Evolutionary conservation across 805 yeast species (phyloP).

Genomic region (Dipodascus geniculatus): DNA sequence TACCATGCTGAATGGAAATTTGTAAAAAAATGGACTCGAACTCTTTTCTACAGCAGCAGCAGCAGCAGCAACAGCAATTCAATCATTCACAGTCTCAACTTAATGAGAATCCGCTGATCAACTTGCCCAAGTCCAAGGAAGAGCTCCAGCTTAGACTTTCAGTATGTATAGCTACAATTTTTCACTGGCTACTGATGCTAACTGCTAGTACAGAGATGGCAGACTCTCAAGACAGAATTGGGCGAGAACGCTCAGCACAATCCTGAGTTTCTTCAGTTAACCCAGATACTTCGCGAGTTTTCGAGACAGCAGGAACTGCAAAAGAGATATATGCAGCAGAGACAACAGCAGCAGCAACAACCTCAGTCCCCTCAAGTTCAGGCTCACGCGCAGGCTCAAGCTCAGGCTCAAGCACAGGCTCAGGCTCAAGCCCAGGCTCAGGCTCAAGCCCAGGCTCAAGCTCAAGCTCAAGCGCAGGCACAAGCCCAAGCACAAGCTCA

Average conservation of each 20-base stretch:
- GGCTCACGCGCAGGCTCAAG: background rate
- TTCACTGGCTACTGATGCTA: background rate
- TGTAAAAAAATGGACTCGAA: slow-evolving; percentile 1
- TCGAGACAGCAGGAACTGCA: slow-evolving; percentile 30
- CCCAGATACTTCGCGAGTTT: slow-evolving; percentile 36
- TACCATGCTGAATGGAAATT: background rate
- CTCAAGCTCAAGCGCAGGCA: slow-evolving; percentile 18
- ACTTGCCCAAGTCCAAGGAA: slow-evolving; percentile 17
- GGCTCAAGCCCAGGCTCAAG: slow-evolving; percentile 20
- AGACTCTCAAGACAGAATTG: slow-evolving; percentile 36
- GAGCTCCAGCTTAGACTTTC: slow-evolving; percentile 16
- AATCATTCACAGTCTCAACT: background rate
- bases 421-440: slow-evolving; percentile 17
- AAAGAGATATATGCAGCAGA: slow-evolving; percentile 20
- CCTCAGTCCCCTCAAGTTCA: slow-evolving; percentile 5
- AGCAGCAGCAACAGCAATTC: background rate
- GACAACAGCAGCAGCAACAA: slow-evolving; percentile 19
- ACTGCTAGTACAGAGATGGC: slow-evolving; percentile 37
- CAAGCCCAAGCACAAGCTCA: slow-evolving; percentile 17
- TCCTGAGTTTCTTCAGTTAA: slow-evolving; percentile 47
- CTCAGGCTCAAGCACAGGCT: slow-evolving; percentile 1
- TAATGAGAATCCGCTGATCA: background rate
- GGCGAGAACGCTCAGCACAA: slow-evolving; percentile 41
- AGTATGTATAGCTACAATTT: slow-evolving; percentile 16
- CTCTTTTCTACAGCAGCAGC: background rate